Evolutionary conservation across 176 grass and related monocot species (phyloP).

Genomic region (Otatea glauca): DNA sequence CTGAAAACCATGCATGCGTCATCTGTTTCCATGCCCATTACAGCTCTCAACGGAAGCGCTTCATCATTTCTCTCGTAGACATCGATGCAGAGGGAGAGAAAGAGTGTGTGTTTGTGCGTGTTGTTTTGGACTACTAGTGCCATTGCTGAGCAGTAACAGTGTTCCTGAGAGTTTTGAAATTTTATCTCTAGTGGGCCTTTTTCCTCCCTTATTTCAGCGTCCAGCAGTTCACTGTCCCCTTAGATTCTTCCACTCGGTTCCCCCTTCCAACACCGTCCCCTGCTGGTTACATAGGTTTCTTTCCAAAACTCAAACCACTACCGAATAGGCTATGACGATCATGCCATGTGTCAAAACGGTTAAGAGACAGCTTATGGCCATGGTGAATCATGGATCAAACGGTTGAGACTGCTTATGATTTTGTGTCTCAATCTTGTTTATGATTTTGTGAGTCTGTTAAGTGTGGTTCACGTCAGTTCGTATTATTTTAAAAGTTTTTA

Average conservation of each 20-base stretch:
- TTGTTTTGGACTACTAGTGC: conserved; percentile 53
- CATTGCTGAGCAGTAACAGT: conserved; percentile 40
- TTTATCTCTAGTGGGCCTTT: conserved; percentile 34
- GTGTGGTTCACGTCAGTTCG: neutral
- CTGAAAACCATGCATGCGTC: conserved; percentile 66
- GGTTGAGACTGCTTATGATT: neutral
- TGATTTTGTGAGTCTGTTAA: neutral
- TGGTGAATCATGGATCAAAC: neutral
- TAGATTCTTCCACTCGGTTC: conserved; percentile 50
- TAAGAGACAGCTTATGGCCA: too few relatives aligned
- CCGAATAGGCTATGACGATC: neutral
- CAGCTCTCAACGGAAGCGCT: conserved; percentile 23
- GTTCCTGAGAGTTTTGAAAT: conserved; percentile 38
- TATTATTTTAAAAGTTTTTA: neutral
- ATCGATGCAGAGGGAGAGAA: conserved; percentile 27
- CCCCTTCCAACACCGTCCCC: conserved; percentile 11
- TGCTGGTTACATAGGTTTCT: conserved; percentile 16
- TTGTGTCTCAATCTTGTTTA: neutral
- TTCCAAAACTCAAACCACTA: neutral
- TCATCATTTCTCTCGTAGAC: conserved; percentile 50
- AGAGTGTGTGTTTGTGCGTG: conserved; percentile 40
- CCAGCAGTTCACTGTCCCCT: conserved; percentile 45
- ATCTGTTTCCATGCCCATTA: conserved; percentile 55
- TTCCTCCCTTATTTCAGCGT: conserved; percentile 21
- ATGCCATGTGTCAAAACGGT: neutral